A percentile compares a stretch with the other conserved stretches of the same genome.
Evolutionary conservation across 192 early-diverging fungal species (phyloP).

Genomic region (Chytriomyces confervae): DNA sequence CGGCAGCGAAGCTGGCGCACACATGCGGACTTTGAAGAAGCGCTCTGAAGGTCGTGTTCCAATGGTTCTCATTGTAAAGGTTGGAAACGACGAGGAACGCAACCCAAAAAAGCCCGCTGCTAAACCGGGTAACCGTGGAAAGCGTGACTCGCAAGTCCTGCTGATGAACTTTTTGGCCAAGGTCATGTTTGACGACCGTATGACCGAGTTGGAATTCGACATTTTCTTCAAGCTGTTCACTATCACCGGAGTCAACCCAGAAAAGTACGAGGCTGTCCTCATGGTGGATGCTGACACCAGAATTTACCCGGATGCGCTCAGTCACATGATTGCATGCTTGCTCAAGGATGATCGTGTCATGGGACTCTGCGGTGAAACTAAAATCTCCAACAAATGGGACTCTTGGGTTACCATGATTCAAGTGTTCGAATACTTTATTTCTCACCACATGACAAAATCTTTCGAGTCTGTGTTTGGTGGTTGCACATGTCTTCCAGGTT

Average conservation of each 20-base stretch:
- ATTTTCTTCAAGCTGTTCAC: slow-evolving; percentile 85
- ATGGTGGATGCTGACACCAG: slow-evolving; percentile 92
- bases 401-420: slow-evolving; percentile 93
- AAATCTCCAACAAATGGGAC: slow-evolving; percentile 89
- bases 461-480: slow-evolving; percentile 97
- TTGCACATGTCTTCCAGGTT: slow-evolving; percentile 94
- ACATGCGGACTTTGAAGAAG: slow-evolving; percentile 38
- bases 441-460: slow-evolving; percentile 92
- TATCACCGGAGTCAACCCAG: slow-evolving; percentile 82
- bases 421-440: slow-evolving; percentile 97
- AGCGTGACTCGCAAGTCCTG: slow-evolving; percentile 96
- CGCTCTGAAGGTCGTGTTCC: slow-evolving; percentile 51
- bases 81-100: slow-evolving; percentile 55
- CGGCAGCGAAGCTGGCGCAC: slow-evolving; percentile 1
- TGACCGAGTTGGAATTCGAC: slow-evolving; percentile 89
- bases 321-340: slow-evolving; percentile 64
- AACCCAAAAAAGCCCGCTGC: slow-evolving; percentile 35
- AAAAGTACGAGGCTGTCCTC: slow-evolving; percentile 63
- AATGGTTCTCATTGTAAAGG: slow-evolving; percentile 58
- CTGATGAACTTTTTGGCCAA: slow-evolving; percentile 95
- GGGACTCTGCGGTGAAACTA: slow-evolving; percentile 94
- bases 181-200: slow-evolving; percentile 84
- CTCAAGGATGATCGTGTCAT: slow-evolving; percentile 83
- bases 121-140: slow-evolving; percentile 77
- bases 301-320: slow-evolving; percentile 53